Percentiles rank a stretch among this genome's conserved stretches.
phyloP scores from a whole-genome alignment of 208 protist species.

The Trypanosoma scelopori region DNA sequence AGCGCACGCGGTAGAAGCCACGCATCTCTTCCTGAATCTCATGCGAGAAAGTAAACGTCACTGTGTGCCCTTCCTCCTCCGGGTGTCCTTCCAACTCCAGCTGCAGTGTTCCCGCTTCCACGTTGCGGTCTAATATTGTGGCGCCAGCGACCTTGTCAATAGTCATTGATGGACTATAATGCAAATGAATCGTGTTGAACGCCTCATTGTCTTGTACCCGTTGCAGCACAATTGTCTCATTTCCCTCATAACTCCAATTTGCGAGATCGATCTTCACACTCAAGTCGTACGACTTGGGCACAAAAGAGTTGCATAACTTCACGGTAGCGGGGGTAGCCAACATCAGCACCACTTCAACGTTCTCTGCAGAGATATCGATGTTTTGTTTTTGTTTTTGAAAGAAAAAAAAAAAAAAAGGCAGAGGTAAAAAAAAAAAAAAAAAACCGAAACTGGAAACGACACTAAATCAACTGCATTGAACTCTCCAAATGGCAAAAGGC shows the following conservation, averaged over 20 bases:
- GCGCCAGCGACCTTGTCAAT: constrained; percentile 54
- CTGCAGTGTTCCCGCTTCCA: constrained; percentile 48
- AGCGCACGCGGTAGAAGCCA: constrained; percentile 89
- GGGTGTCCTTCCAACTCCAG: constrained; percentile 40
- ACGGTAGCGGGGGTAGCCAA: constrained; percentile 29
- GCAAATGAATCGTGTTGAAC: constrained; percentile 55
- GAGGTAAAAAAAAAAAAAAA: too few relatives aligned
- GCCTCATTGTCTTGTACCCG: constrained; percentile 30
- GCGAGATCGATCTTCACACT: constrained; percentile 62
- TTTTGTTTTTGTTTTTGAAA: too few relatives aligned
- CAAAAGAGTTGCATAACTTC: constrained; percentile 77
- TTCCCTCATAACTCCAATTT: constrained; percentile 70
- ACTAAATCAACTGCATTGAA: too few relatives aligned
- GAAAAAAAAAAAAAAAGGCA: too few relatives aligned
- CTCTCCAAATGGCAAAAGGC: not conserved
- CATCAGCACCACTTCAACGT: too few relatives aligned
- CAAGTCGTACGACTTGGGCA: constrained; percentile 68
- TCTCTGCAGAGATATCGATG: too few relatives aligned
- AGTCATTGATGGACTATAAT: constrained; percentile 59
- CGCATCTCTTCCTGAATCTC: constrained; percentile 88
- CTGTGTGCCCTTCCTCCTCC: constrained; percentile 21
- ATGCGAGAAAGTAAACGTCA: constrained; percentile 80
- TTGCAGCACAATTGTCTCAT: constrained; percentile 63
- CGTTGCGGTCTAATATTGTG: constrained; percentile 45
- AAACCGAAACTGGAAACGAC: too few relatives aligned